Evolutionary conservation across 768 basidiomycete species (phyloP).

Genomic region (Boletus rufocinnamomeus): DNA sequence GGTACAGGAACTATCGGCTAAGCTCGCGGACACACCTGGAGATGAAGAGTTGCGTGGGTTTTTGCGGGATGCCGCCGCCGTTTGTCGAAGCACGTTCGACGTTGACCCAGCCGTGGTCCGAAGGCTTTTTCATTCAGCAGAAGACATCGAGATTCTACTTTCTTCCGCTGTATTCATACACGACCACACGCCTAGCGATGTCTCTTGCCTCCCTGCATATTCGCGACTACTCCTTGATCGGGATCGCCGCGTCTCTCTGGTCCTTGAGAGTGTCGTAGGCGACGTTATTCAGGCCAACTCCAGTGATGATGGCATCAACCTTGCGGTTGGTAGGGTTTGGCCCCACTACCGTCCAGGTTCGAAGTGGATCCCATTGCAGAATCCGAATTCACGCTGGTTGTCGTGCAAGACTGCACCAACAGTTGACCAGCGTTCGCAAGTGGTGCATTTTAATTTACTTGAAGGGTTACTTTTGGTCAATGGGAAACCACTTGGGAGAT

Average conservation of each 20-base stretch:
- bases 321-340: constrained; percentile 27
- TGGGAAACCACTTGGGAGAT: constrained; percentile 25
- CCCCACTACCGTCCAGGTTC: constrained; percentile 26
- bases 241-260: constrained; percentile 34
- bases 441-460: constrained; percentile 25
- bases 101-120: constrained; percentile 16
- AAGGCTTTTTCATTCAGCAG: constrained; percentile 16
- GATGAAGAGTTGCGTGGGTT: constrained; percentile 24
- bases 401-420: constrained; percentile 18
- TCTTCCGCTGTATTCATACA: constrained; percentile 31
- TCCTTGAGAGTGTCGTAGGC: constrained; percentile 19
- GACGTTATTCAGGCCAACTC: constrained; percentile 2
- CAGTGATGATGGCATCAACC: constrained; percentile 17
- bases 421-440: constrained; percentile 17
- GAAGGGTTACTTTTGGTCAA: constrained; percentile 32
- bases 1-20: constrained; percentile 35
- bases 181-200: constrained; percentile 24
- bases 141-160: constrained; percentile 27
- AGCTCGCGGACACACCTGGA: constrained; percentile 16
- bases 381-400: constrained; percentile 28
- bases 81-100: constrained; percentile 40
- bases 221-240: constrained; percentile 29
- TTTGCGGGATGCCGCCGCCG: constrained; percentile 39
- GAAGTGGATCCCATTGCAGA: constrained; percentile 18
- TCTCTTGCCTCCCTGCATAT: constrained; percentile 6